Base-by-base conservation (phyloP, 805 yeast species). In the Diddensiella santjacobensis region DNA sequence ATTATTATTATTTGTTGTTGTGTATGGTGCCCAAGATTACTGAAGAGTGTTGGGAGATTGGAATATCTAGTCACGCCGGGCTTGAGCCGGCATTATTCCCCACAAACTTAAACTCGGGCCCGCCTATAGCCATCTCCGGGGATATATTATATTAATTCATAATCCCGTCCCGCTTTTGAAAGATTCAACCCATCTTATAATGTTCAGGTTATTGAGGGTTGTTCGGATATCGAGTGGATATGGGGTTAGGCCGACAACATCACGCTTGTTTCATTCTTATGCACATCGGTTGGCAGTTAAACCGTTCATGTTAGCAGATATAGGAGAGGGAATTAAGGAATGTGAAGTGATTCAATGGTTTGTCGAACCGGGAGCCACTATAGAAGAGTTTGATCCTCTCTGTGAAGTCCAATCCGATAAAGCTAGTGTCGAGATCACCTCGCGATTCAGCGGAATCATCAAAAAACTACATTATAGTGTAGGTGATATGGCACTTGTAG, bases 311-410 rank as follows among this genome's bases (percentile, higher is more conserved):
- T 50, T 64, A 36, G 69, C 69, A 17, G 69, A 64, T 44, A 63
- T 64, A 17, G 69, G 69, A 3, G 69, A 64, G 40, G 68, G 67
- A 3, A 64, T 64, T 51, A 63, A 61, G 43, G 69, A 64, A 44
- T 64, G 69, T 46, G 69, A 64, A 49, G 65, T 64, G 20, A 64
- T 64, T 36, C 69, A 64, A 50, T 64, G 69, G 69, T 61, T 64
- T 50, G 66, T 64, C 5, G 63, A 63, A 49, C 68, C 69, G 13
- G 65, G 66, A 2, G 65, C 66, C 11, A 52, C 58, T 15, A 57
- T 64, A 30, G 66, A 62, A 40, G 67, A 64, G 52, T 64, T 64
- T 43, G 69, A 64, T 44, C 63, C 60, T 13, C 58, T 64, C 19
- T 64, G 68, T 45, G 69, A 64, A 49, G 66, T 64, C 29, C 69